Conservation (phyloP, 305 asterid species). For the Euphrasia arctica region DNA sequence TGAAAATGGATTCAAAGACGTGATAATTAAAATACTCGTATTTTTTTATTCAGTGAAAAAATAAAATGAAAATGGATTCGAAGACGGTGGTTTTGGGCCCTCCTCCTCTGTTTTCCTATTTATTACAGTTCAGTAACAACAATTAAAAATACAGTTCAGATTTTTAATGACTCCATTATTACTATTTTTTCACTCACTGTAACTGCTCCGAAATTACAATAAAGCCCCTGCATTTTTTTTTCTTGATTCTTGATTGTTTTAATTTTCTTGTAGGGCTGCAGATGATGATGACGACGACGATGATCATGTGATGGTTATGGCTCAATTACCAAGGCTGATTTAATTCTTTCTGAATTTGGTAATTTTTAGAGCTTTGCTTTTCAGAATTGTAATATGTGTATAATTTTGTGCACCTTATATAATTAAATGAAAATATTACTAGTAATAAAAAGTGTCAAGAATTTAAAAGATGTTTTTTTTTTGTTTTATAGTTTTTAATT, state of each 20-base stretch:
- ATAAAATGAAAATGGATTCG: too few relatives aligned
- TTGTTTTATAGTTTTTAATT: too few relatives aligned
- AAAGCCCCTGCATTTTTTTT: background rate
- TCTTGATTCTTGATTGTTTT: constrained; percentile 14
- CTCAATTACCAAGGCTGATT: constrained; percentile 4
- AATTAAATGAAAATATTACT: background rate
- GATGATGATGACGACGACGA: background rate
- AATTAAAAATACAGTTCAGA: background rate
- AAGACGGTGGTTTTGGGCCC: background rate
- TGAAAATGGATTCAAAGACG: background rate
- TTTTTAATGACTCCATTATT: constrained; percentile 13
- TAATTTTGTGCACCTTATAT: background rate
- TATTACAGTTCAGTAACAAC: constrained; percentile 16
- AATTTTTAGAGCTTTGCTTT: constrained; percentile 20
- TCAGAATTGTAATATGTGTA: background rate
- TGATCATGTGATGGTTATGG: constrained; percentile 16
- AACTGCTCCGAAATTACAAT: background rate
- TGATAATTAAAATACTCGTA: too few relatives aligned
- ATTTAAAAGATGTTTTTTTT: too few relatives aligned
- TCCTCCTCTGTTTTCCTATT: constrained; percentile 19
- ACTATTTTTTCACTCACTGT: background rate
- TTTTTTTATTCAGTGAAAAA: too few relatives aligned
- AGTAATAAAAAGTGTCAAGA: background rate
- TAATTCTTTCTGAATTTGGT: constrained; percentile 30
- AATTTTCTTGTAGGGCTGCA: background rate